Conservation (phyloP, 1,284 basidiomycete species). For the Takashimella koratensis region DNA sequence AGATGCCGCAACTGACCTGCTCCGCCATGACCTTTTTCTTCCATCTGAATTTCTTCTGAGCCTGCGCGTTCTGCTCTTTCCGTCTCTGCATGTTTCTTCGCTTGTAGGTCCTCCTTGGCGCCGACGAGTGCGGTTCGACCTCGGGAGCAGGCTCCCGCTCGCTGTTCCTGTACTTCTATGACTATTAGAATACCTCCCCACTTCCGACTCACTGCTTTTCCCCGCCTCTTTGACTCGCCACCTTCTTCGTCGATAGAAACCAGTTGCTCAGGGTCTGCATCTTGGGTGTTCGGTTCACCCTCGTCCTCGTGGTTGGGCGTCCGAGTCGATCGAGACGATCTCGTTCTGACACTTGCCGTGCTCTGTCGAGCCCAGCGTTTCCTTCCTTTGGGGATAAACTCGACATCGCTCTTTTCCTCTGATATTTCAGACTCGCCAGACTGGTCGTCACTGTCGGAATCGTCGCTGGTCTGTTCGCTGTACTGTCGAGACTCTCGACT, state of each 20-base stretch:
- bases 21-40: slow-evolving; percentile 27
- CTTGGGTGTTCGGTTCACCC: background rate
- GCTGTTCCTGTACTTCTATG: too few relatives aligned
- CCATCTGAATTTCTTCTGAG: slow-evolving; percentile 24
- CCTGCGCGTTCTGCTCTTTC: slow-evolving; percentile 26
- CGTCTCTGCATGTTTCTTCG: slow-evolving; percentile 23
- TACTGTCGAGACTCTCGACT: background rate
- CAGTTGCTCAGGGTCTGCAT: background rate
- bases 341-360: background rate
- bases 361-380: background rate
- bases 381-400: too few relatives aligned
- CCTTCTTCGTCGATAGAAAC: background rate
- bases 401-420: too few relatives aligned
- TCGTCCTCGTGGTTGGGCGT: background rate
- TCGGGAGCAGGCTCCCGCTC: too few relatives aligned
- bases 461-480: background rate
- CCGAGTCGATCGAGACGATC: background rate
- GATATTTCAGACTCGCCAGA: too few relatives aligned
- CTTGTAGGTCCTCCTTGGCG: slow-evolving; percentile 13
- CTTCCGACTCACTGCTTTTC: background rate
- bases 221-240: background rate
- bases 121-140: background rate
- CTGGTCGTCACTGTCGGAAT: too few relatives aligned
- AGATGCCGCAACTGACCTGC: slow-evolving; percentile 15
- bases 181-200: too few relatives aligned